Conservation (phyloP, 2,329 filamentous ascomycete genomes). For the Lachnellula arida region DNA sequence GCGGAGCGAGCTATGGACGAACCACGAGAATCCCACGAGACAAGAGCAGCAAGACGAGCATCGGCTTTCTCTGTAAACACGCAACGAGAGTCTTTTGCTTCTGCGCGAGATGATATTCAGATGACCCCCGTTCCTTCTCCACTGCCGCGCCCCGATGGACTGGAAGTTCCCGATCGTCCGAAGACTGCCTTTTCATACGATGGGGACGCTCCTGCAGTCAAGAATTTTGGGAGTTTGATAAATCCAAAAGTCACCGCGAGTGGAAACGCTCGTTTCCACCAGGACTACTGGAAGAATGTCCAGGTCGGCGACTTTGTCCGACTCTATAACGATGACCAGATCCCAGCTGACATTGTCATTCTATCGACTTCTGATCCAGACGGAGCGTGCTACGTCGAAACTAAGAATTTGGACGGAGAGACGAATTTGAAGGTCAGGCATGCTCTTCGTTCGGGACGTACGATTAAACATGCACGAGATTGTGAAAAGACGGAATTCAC, state of each 20-base stretch:
- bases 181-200: constrained; percentile 35
- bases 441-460: constrained; percentile 77
- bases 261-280: constrained; percentile 80
- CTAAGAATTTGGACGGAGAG: constrained; percentile 96
- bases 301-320: constrained; percentile 95
- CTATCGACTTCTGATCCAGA: constrained; percentile 90
- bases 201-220: constrained; percentile 36
- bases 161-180: constrained; percentile 30
- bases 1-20: constrained; percentile 24
- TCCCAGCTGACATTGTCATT: constrained; percentile 90
- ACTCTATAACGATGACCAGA: constrained; percentile 91
- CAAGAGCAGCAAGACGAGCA: constrained; percentile 37
- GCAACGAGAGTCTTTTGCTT: constrained; percentile 45
- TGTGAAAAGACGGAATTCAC: constrained; percentile 85
- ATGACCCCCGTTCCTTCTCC: constrained; percentile 95
- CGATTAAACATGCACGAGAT: constrained; percentile 82
- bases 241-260: constrained; percentile 62
- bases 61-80: constrained; percentile 30
- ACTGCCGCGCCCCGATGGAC: constrained; percentile 43
- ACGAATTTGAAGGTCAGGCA: constrained; percentile 96
- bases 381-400: constrained; percentile 94
- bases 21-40: constrained; percentile 54
- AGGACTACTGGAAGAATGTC: constrained; percentile 91
- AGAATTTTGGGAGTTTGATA: constrained; percentile 64
- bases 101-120: constrained; percentile 69